Conservation (phyloP, 441 rosid genomes). For the Gossypium davidsonii region DNA sequence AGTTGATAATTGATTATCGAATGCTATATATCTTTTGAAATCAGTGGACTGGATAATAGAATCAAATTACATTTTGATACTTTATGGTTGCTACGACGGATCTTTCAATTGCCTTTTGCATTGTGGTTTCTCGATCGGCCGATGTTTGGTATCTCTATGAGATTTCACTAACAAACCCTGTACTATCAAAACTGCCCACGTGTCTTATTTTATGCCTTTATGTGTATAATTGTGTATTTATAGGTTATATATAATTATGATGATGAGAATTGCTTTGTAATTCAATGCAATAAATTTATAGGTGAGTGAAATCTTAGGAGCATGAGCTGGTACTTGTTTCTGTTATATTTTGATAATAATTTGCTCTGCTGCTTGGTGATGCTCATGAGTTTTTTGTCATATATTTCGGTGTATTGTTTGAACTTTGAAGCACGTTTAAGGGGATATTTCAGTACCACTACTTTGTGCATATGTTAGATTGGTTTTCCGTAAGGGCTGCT, state of each 20-base stretch:
- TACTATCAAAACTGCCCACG: background rate
- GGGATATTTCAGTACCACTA: background rate
- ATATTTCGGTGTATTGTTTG: background rate
- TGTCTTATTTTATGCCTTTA: background rate
- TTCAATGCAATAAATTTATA: background rate
- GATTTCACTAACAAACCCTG: background rate
- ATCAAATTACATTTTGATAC: background rate
- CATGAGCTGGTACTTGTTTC: background rate
- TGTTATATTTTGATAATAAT: background rate
- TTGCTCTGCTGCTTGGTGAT: background rate
- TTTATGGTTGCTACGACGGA: background rate
- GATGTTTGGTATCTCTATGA: background rate
- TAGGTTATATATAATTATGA: background rate
- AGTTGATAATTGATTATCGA: background rate
- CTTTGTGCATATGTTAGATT: background rate
- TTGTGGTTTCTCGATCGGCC: background rate
- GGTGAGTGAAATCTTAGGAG: background rate
- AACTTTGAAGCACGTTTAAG: background rate
- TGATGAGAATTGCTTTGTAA: background rate
- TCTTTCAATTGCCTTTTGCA: background rate
- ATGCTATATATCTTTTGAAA: background rate
- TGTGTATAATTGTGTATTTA: background rate
- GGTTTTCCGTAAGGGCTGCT: background rate
- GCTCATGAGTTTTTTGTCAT: background rate
- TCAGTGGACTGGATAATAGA: background rate